These are phyloP conservation scores for Caryopteris hybrid DNA, from an alignment of 305 asterid species.

Conservation along the genomic window DNA sequence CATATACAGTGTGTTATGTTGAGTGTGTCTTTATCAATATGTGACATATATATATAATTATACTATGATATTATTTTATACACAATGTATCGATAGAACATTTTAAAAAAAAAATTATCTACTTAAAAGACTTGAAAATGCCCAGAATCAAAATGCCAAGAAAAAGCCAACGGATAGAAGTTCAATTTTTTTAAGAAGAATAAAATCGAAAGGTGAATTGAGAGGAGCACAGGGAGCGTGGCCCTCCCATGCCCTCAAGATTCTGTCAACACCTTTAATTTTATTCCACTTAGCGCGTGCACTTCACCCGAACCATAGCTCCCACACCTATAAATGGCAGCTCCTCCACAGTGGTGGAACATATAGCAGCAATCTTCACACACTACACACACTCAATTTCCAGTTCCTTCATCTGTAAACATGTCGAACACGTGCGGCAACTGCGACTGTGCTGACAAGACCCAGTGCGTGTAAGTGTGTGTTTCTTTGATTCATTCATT, in stretches of 20 bases:
- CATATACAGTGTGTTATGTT: too few species aligned
- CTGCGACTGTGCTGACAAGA: conserved; percentile 47
- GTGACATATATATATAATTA: too few species aligned
- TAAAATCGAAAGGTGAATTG: neutral
- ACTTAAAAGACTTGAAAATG: too few species aligned
- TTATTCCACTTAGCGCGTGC: neutral
- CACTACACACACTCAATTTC: neutral
- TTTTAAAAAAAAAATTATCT: too few species aligned
- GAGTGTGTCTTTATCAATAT: too few species aligned
- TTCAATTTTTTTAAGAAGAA: neutral
- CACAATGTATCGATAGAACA: too few species aligned
- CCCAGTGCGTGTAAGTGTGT: conserved; percentile 51
- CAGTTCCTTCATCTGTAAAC: neutral
- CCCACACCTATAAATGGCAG: conserved; percentile 47
- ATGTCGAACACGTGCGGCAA: conserved; percentile 56
- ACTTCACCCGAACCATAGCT: neutral
- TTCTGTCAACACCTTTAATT: conserved; percentile 3
- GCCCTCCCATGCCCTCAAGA: too few species aligned
- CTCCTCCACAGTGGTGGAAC: conserved; percentile 6
- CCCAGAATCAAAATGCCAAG: too few species aligned
- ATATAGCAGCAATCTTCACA: conserved; percentile 17
- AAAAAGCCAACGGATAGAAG: neutral
- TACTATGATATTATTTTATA: too few species aligned
- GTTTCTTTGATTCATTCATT: too few species aligned
- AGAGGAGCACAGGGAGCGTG: too few species aligned